These are phyloP conservation scores for Veloboletus limbatus DNA, from an alignment of 1,284 basidiomycete genomes.

Conservation along the genomic window DNA sequence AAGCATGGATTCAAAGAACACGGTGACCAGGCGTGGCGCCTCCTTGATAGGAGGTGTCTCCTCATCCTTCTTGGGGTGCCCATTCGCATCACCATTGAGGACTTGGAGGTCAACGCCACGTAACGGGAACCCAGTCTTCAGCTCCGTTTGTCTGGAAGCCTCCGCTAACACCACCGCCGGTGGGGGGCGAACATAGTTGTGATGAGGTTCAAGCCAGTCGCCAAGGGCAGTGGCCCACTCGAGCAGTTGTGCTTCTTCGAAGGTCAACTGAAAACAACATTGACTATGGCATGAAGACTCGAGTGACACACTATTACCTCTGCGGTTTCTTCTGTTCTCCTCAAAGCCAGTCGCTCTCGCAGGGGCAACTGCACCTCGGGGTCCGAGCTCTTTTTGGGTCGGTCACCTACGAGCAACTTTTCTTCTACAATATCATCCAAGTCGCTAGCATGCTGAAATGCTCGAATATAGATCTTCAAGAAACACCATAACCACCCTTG, in stretches of 20 bases:
- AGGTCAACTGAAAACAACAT: constrained; percentile 50
- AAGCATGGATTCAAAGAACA: constrained; percentile 63
- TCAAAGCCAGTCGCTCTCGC: constrained; percentile 51
- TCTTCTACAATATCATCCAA: constrained; percentile 74
- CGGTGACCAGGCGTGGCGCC: constrained; percentile 49
- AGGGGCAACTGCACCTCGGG: constrained; percentile 51
- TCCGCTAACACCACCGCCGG: constrained; percentile 68
- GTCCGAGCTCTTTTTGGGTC: constrained; percentile 61
- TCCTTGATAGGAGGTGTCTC: constrained; percentile 61
- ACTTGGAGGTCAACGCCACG: constrained; percentile 56
- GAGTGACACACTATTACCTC: constrained; percentile 43
- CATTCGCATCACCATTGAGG: constrained; percentile 46
- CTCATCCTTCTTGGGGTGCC: constrained; percentile 62
- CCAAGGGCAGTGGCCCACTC: constrained; percentile 59
- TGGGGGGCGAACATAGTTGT: constrained; percentile 66
- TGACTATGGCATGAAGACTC: not conserved
- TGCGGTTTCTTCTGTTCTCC: constrained; percentile 49
- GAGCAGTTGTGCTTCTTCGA: constrained; percentile 55
- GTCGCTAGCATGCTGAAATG: constrained; percentile 73
- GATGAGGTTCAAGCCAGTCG: constrained; percentile 73
- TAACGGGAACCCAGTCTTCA: constrained; percentile 65
- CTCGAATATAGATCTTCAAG: constrained; percentile 72
- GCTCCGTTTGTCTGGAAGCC: constrained; percentile 63
- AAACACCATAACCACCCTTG: constrained; percentile 68
- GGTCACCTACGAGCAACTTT: constrained; percentile 72